phyloP scores from a whole-genome alignment of 306 rosid genomes.

The Ormosia emarginata region DNA sequence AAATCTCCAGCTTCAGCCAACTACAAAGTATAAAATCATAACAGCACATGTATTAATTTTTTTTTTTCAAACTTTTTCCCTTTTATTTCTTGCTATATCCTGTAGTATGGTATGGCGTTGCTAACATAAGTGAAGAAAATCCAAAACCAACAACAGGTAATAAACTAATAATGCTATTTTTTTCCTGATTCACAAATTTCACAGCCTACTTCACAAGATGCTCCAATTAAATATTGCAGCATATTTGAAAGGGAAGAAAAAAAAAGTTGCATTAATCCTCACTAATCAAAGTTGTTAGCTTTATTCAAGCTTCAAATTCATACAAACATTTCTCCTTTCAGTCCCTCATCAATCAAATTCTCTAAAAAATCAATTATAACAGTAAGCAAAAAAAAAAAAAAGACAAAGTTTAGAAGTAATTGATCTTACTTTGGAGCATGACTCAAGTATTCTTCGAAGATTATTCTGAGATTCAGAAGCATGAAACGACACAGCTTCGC shows the following conservation, averaged over 20 bases:
- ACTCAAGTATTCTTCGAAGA: conserved; percentile 48
- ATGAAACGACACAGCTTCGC: conserved; percentile 8
- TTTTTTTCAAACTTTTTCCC: neutral
- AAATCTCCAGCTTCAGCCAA: conserved; percentile 42
- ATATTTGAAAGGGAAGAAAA: no score
- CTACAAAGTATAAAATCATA: conserved; percentile 32
- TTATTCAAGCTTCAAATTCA: neutral
- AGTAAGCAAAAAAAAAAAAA: neutral
- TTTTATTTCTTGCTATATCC: neutral
- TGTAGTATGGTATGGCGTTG: neutral
- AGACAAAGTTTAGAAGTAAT: neutral
- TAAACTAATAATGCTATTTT: neutral
- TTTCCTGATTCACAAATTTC: neutral
- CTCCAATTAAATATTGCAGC: neutral
- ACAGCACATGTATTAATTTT: no score
- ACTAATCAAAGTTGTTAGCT: neutral
- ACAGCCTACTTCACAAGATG: neutral
- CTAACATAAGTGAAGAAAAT: neutral
- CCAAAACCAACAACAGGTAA: neutral
- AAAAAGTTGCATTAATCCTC: neutral
- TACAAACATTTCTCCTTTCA: neutral
- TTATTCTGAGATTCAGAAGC: conserved; percentile 34
- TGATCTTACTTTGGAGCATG: conserved; percentile 53
- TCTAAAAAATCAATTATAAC: neutral
- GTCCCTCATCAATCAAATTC: neutral